Percentiles rank a stretch among this genome's conserved stretches.
phyloP scores from a whole-genome alignment of 495 filamentous ascomycete species.

The Aspergillus heteromorphus region DNA sequence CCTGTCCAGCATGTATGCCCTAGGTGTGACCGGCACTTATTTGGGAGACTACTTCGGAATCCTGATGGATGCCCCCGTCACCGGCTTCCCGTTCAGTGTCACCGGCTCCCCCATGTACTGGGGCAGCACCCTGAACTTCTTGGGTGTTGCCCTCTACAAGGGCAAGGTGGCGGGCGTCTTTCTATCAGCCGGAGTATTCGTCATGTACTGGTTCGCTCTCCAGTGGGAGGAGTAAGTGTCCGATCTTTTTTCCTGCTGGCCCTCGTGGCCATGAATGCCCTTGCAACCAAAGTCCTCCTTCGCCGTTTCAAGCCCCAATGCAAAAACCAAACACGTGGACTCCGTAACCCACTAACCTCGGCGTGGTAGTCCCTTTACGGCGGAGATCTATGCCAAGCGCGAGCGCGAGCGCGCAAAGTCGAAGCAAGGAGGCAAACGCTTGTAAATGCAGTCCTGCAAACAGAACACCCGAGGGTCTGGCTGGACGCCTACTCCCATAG shows the following conservation, averaged over 20 bases:
- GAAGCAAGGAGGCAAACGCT: constrained; percentile 37
- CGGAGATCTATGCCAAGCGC: constrained; percentile 88
- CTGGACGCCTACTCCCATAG: background rate
- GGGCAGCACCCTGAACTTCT: constrained; percentile 85
- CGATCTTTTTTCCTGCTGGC: constrained; percentile 7
- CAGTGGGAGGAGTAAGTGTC: constrained; percentile 74
- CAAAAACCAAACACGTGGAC: background rate
- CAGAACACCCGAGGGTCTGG: background rate
- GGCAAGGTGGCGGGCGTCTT: constrained; percentile 85
- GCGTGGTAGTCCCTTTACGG: constrained; percentile 74
- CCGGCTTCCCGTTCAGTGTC: constrained; percentile 92
- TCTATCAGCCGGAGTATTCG: constrained; percentile 67
- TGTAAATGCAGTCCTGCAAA: constrained; percentile 19
- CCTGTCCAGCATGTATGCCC: constrained; percentile 77
- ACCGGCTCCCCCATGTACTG: constrained; percentile 95
- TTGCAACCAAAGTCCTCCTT: background rate
- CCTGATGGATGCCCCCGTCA: constrained; percentile 90
- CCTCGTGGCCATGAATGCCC: background rate
- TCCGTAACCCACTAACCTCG: constrained; percentile 15
- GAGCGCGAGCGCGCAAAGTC: constrained; percentile 41
- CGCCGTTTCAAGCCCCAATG: background rate
- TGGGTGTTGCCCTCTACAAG: constrained; percentile 81
- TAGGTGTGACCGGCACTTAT: constrained; percentile 96
- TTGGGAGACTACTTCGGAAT: constrained; percentile 98
- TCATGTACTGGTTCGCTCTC: constrained; percentile 78